Evolutionary conservation across 768 basidiomycete species (phyloP), one percentile per base, ranked within the genome.

Genomic region (Podaxis sp.): DNA sequence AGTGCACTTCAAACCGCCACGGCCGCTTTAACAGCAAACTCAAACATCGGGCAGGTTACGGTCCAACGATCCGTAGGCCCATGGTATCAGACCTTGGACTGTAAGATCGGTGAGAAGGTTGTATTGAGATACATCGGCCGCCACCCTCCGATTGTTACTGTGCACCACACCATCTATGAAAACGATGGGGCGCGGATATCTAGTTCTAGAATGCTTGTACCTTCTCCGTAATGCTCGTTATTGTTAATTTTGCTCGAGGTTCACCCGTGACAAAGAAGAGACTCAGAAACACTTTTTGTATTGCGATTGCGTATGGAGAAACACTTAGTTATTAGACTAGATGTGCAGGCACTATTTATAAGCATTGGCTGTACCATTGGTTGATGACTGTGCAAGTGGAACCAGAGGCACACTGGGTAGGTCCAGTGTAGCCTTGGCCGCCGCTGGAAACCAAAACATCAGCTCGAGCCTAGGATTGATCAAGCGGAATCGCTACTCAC

Each of bases 61-160:
- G 14, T 57, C 10, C 47, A 23, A 7, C 46, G 56, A 4, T 57
- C 56, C 14, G 13, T 32, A 6, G 46, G 21, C 13, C 18, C 56
- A 14, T 57, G 56, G 56, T 32, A 36, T 16, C 28, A 47, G 7
- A 48, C 14, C 5, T 50, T 27, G 28, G 47, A 57, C 16, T 57
- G 23, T 14, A 48, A 48, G 6, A 57, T 57, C 18, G 36, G 46
- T n/a, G 56, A 57, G 11, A 57, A 57, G 47, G 56, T 25, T 28
- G 18, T 21, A 23, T 11, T 57, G 46, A 50, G 47, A 7, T 50
- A 37, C 21, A 32, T 57, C 44, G 36, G 23, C 50, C 40, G 36
- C 25, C 37, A 27, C 9, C 38, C 37, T 27, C 14, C n/a, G 1
- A 23, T 18, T 6, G 57, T 42, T 11, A 28, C 23, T 18, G 37